Base-by-base conservation (phyloP, 2,329 filamentous ascomycete genomes). In the Aspergillus fijiensis region DNA sequence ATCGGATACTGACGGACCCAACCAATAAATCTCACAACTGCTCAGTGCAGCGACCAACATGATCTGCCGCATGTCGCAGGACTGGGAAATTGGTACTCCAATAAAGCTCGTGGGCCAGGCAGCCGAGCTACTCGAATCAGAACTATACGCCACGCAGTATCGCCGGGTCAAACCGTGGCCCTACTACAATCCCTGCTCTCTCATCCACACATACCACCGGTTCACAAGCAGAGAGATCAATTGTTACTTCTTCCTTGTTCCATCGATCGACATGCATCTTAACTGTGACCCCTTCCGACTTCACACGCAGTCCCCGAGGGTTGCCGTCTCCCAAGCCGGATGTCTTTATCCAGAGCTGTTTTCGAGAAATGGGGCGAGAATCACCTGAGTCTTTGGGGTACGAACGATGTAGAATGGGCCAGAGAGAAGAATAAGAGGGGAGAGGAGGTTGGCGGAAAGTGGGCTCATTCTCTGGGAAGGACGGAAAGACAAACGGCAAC, bases 51-150 rank as follows among this genome's bases (percentile, higher is more conserved):
- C 31, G 25, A 50, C 47, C 60, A 59, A 57, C 51, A 23, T 55
- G 35, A 63, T 60, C 53, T 57, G 53, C 62, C 57, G 49, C 53
- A 55, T 51, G 50, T 51, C 27, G 45, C 58, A 71, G 67, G 67
- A 69, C 63, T 71, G 68, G 68, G 66, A 70, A 55, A 67, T 71
- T 25, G 70, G 68, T 21, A 60, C 70, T 42, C 67, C 67, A 61
- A 67, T 63, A 57, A 60, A 65, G 35, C 65, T 64, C 49, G 62
- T 71, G 47, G 50, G 55, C 42, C 66, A 69, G 53, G 69, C 65
- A 55, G 61, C 61, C 51, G 58, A 65, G 39, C 59, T 71, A 47
- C 65, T 71, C 27, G 60, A 66, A 25, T 66, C 61, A 27, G 65
- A 66, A 31, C 62, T 60, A 61, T 63, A 64, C 60, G 65, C 50